These are phyloP conservation scores for Ophiocordyceps australis DNA, from an alignment of 2,329 filamentous ascomycete genomes.

Conservation along the genomic window DNA sequence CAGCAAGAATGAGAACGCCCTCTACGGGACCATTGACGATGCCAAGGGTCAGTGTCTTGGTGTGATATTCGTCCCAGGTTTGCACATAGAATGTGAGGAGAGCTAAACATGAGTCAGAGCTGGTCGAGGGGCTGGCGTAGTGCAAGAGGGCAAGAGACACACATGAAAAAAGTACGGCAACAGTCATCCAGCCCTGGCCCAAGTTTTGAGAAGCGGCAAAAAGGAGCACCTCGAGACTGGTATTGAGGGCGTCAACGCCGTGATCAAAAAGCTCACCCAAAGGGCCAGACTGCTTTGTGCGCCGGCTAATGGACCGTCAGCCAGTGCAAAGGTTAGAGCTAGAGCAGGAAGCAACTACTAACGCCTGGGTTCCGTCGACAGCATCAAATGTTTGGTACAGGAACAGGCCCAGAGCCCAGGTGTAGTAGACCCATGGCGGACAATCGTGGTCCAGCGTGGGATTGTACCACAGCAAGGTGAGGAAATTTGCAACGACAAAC, in stretches of 20 bases:
- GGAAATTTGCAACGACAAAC: conserved; percentile 76
- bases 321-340: not conserved
- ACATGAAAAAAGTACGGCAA: conserved; percentile 71
- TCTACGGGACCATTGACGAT: conserved; percentile 90
- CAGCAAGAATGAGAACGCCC: conserved; percentile 69
- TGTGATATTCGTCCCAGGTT: conserved; percentile 99
- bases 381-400: conserved; percentile 98
- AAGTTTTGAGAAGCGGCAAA: conserved; percentile 89
- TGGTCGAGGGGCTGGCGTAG: not conserved
- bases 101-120: conserved; percentile 23
- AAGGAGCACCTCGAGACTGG: conserved; percentile 77
- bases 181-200: conserved; percentile 80
- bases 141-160: conserved; percentile 12
- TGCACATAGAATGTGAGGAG: conserved; percentile 96
- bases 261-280: conserved; percentile 95
- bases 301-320: too few species aligned
- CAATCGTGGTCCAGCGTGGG: conserved; percentile 89
- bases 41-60: conserved; percentile 83
- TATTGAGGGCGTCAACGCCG: conserved; percentile 92
- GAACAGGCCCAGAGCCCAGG: conserved; percentile 79
- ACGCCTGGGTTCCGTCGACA: conserved; percentile 87
- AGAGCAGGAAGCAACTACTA: conserved; percentile 17
- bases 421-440: conserved; percentile 85
- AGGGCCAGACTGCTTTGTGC: conserved; percentile 83
- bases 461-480: conserved; percentile 90